Percentiles rank a stretch among this genome's conserved stretches.
Evolutionary conservation across 2,329 filamentous ascomycete genomes (phyloP).

Genomic region (Pseudopyrenochaeta lycopersici): DNA sequence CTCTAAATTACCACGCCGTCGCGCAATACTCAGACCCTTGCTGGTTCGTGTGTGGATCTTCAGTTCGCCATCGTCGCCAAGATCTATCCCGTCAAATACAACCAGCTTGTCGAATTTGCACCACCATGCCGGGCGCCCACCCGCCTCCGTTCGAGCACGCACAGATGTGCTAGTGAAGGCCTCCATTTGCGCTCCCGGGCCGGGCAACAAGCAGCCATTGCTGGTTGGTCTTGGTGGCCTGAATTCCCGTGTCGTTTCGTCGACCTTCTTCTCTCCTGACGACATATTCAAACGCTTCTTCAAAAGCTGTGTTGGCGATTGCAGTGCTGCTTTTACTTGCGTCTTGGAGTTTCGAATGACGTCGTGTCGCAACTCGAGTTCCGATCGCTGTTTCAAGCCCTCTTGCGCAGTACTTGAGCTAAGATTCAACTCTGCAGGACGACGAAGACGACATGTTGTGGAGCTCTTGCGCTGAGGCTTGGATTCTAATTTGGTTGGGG

Average conservation of each 20-base stretch:
- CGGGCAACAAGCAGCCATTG: slow-evolving; percentile 42
- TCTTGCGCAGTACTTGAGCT: slow-evolving; percentile 12
- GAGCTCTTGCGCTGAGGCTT: slow-evolving; percentile 24
- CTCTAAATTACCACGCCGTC: slow-evolving; percentile 37
- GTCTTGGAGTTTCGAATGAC: slow-evolving; percentile 44
- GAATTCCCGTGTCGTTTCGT: slow-evolving; percentile 34
- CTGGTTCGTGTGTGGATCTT: slow-evolving; percentile 35
- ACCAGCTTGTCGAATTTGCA: slow-evolving; percentile 47
- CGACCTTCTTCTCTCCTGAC: slow-evolving; percentile 22
- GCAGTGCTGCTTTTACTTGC: slow-evolving; percentile 36
- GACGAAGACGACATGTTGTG: slow-evolving; percentile 28
- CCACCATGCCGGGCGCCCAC: slow-evolving; percentile 42
- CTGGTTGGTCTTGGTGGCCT: slow-evolving; percentile 34
- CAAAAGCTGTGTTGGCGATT: slow-evolving; percentile 43
- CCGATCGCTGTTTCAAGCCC: slow-evolving; percentile 33
- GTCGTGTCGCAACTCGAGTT: slow-evolving; percentile 42
- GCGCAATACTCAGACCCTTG: slow-evolving; percentile 43
- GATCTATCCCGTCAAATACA: slow-evolving; percentile 40
- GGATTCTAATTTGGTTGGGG: slow-evolving; percentile 6
- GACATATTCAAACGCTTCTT: slow-evolving; percentile 39
- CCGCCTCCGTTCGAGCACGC: slow-evolving; percentile 34
- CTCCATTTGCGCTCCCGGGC: slow-evolving; percentile 27
- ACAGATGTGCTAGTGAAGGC: slow-evolving; percentile 39
- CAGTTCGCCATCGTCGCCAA: slow-evolving; percentile 13
- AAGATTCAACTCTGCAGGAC: slow-evolving; percentile 43